These are phyloP conservation scores for Yarrowia bubula DNA, from an alignment of 805 yeast genomes.

Conservation along the genomic window DNA sequence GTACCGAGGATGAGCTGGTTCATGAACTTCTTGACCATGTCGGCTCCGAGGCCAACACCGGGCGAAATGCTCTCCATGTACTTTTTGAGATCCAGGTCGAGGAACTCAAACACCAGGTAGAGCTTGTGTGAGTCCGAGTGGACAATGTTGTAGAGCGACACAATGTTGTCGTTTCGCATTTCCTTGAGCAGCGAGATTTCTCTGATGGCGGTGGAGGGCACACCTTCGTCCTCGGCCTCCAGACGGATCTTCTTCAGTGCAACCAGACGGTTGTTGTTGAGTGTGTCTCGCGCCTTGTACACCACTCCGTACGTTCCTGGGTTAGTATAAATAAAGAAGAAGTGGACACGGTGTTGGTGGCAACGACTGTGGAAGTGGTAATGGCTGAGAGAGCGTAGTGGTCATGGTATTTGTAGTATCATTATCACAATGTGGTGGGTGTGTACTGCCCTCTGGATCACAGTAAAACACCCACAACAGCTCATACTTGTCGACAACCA, in stretches of 20 bases:
- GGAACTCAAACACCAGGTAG: constrained; percentile 86
- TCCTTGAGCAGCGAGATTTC: constrained; percentile 94
- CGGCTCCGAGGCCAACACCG: constrained; percentile 69
- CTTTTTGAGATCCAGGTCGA: constrained; percentile 90
- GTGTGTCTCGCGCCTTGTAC: constrained; percentile 87
- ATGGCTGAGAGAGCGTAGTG: too few species aligned
- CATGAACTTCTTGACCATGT: constrained; percentile 85
- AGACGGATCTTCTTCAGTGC: constrained; percentile 93
- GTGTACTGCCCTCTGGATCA: too few species aligned
- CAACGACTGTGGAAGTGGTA: too few species aligned
- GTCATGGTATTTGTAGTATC: too few species aligned
- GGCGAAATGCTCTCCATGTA: constrained; percentile 88
- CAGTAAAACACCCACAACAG: too few species aligned
- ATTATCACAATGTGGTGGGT: too few species aligned
- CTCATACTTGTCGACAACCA: too few species aligned
- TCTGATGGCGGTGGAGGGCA: constrained; percentile 96
- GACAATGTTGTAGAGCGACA: constrained; percentile 85
- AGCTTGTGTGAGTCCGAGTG: constrained; percentile 92
- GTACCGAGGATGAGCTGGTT: constrained; percentile 89
- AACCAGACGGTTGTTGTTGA: constrained; percentile 88
- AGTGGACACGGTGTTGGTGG: too few species aligned
- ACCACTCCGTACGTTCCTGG: constrained; percentile 94
- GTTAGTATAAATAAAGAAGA: constrained; percentile 8
- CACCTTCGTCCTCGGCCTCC: constrained; percentile 97
- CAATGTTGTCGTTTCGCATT: constrained; percentile 89